phyloP scores from a whole-genome alignment of 2,329 filamentous ascomycete species.

The Venturiaceae sp. region DNA sequence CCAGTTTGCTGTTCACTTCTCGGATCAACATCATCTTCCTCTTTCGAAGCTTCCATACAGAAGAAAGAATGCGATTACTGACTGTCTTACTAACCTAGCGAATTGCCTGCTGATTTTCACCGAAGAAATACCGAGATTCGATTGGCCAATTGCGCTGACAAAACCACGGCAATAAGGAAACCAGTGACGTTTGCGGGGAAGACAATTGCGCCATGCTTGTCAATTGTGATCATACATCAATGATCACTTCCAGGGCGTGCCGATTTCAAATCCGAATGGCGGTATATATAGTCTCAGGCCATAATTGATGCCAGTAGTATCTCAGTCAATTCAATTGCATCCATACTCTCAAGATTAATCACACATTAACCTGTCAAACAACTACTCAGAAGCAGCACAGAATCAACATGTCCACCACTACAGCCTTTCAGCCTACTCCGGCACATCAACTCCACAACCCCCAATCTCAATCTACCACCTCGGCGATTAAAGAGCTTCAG shows the following conservation, averaged over 20 bases:
- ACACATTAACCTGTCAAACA: not conserved
- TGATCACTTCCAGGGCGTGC: not conserved
- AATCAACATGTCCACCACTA: not conserved
- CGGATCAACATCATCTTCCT: no score
- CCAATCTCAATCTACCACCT: not conserved
- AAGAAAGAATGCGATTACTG: no score
- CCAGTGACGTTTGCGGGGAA: not conserved
- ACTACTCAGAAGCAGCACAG: not conserved
- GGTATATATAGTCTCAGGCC: not conserved
- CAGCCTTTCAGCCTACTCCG: slow-evolving; percentile 13
- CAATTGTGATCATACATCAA: not conserved
- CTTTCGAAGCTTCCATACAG: no score
- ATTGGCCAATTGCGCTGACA: not conserved
- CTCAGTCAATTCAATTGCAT: not conserved
- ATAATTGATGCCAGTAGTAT: not conserved
- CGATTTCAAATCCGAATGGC: not conserved
- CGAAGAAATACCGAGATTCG: not conserved
- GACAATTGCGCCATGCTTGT: not conserved
- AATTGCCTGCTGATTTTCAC: not conserved
- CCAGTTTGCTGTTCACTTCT: no score
- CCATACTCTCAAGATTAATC: not conserved
- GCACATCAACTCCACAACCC: slow-evolving; percentile 28
- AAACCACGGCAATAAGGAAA: not conserved
- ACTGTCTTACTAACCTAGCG: not conserved
- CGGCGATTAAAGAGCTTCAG: slow-evolving; percentile 16